Percentiles rank a stretch among this genome's conserved stretches.
Conservation (phyloP, 192 early-diverging fungal genomes). For the Phlyctochytrium arcticum region DNA sequence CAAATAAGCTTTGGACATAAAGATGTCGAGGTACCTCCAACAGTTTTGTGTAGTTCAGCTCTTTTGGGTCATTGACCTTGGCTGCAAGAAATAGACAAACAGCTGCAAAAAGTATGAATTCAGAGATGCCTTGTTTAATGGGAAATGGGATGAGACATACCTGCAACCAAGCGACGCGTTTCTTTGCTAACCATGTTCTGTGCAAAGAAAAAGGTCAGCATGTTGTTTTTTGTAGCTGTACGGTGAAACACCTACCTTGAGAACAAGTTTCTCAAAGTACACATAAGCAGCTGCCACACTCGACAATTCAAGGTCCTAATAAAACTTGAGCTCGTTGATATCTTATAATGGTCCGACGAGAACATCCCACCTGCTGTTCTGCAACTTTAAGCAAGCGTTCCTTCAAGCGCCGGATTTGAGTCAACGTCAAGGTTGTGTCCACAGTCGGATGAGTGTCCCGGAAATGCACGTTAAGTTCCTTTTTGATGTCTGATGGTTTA, state of each 20-base stretch:
- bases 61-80: constrained; percentile 86
- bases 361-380: constrained; percentile 26
- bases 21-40: constrained; percentile 38
- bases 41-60: constrained; percentile 54
- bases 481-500: constrained; percentile 75
- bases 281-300: constrained; percentile 85
- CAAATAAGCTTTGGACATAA: not conserved
- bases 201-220: not conserved
- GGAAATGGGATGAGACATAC: not conserved
- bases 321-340: constrained; percentile 21
- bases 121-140: not conserved
- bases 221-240: not conserved
- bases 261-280: constrained; percentile 92
- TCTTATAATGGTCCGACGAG: not conserved
- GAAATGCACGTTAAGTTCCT: constrained; percentile 86
- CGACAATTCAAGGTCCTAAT: constrained; percentile 81
- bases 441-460: constrained; percentile 76
- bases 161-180: constrained; percentile 68
- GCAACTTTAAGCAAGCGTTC: constrained; percentile 59
- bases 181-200: constrained; percentile 64
- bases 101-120: constrained; percentile 29
- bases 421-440: constrained; percentile 75
- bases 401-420: constrained; percentile 84
- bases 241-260: constrained; percentile 49
- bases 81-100: constrained; percentile 77